Percentiles rank a stretch among this genome's conserved stretches.
These are phyloP conservation scores for Penicillium frequentans DNA, from an alignment of 2,329 filamentous ascomycete species.

Conservation along the genomic window DNA sequence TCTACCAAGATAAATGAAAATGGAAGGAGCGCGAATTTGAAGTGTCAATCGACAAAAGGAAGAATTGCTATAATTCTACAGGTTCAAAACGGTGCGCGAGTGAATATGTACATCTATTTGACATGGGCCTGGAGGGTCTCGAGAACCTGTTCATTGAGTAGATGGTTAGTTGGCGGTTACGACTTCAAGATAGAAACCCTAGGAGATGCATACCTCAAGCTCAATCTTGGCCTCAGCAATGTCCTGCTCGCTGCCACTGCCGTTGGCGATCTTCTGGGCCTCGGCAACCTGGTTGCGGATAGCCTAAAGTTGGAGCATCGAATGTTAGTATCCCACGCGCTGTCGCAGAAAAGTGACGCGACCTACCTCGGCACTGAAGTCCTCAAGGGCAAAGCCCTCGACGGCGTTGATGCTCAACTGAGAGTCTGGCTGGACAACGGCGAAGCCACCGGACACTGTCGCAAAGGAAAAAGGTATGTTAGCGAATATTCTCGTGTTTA, in stretches of 20 bases:
- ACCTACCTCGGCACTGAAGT: slow-evolving; percentile 82
- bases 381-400: slow-evolving; percentile 90
- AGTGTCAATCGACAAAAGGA: slow-evolving; percentile 19
- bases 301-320: slow-evolving; percentile 47
- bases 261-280: slow-evolving; percentile 90
- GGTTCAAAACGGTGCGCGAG: slow-evolving; percentile 31
- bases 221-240: slow-evolving; percentile 99
- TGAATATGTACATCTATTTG: slow-evolving; percentile 50
- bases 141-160: slow-evolving; percentile 40
- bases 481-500: slow-evolving; percentile 15
- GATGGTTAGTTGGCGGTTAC: slow-evolving; percentile 4
- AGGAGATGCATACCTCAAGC: slow-evolving; percentile 71
- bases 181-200: neutral
- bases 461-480: slow-evolving; percentile 9
- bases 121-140: slow-evolving; percentile 51
- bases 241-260: slow-evolving; percentile 91
- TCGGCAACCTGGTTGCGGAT: slow-evolving; percentile 88
- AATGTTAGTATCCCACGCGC: slow-evolving; percentile 2
- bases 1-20: slow-evolving; percentile 10
- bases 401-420: slow-evolving; percentile 96
- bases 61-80: slow-evolving; percentile 46
- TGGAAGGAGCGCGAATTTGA: neutral
- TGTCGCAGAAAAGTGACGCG: neutral
- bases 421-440: slow-evolving; percentile 93
- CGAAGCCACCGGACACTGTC: slow-evolving; percentile 92